A percentile compares a stretch with the other conserved stretches of the same genome.
Conservation (phyloP, 2,329 filamentous ascomycete species). For the Eutypella sp. region DNA sequence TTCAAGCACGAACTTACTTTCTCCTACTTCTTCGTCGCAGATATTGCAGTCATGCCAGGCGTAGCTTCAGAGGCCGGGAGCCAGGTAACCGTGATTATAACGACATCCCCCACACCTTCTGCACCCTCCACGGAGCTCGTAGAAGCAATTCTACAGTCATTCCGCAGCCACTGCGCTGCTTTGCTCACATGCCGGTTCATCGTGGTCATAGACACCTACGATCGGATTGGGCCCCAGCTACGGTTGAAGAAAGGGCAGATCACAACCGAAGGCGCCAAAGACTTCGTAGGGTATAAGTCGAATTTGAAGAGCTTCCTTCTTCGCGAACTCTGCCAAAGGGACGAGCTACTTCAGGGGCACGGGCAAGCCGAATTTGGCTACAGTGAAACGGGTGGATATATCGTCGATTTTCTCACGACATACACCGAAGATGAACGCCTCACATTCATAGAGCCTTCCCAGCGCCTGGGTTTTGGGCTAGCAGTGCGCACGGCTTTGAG, state of each 20-base stretch:
- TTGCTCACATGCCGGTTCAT: conserved; percentile 41
- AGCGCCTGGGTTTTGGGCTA: conserved; percentile 47
- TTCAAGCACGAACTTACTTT: no score
- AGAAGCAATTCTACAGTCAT: conserved; percentile 41
- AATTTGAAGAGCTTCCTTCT: conserved; percentile 41
- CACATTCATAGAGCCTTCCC: conserved; percentile 43
- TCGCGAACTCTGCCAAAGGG: conserved; percentile 17
- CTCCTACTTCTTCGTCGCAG: no score
- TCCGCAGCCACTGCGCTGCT: conserved; percentile 35
- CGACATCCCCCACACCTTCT: conserved; percentile 51
- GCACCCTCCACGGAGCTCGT: conserved; percentile 48
- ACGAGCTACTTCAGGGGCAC: conserved; percentile 7
- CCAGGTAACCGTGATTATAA: conserved; percentile 42
- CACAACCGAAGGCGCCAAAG: conserved; percentile 37
- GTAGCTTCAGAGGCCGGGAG: not conserved
- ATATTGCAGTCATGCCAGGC: not conserved
- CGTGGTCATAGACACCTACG: conserved; percentile 49
- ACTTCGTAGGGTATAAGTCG: conserved; percentile 40
- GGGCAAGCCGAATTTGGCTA: conserved; percentile 46
- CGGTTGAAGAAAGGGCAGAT: conserved; percentile 51
- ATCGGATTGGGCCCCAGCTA: conserved; percentile 36
- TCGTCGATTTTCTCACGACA: conserved; percentile 31
- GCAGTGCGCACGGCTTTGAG: conserved; percentile 49
- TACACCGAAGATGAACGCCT: conserved; percentile 32
- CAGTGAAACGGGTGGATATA: conserved; percentile 27